Base-by-base conservation (phyloP, 2,329 filamentous ascomycete species). In the Rhynchosporium secalis region DNA sequence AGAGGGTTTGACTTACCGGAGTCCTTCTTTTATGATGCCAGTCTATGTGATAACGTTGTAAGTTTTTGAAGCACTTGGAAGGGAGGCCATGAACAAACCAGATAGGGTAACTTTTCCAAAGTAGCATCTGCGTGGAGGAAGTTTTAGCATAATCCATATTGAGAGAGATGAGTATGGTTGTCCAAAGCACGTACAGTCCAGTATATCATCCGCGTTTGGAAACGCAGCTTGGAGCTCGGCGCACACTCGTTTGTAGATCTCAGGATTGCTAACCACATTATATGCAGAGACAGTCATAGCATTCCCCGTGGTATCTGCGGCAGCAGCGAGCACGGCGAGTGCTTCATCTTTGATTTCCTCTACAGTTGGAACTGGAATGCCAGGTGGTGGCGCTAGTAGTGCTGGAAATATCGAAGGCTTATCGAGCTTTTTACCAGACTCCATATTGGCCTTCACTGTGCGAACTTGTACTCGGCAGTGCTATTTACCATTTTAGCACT, bases 101-200 rank as follows among this genome's bases (percentile, higher is more conserved):
- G 58, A 58, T 74, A 76, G 5, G 75, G 73, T 15, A 78, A 63
- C 60, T 71, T 74, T 60, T 77, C 76, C 28, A 77, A 65, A 1
- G 62, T 47, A 1, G 67, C 40, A 61, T 74, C 20, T 20, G 20
- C 20, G 20, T 20, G 20, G 20, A 20, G 20, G 20, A 20, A 20
- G 1, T 20, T 20, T 20, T 20, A 20, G 20, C 20, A 20, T 20
- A 20, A 20, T 20, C 20, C 20, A 20, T 20, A 20, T 20, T 20
- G 20, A 20, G 20, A 20, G 20, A 20, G 20, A 20, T 20, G 20
- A 20, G 20, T 20, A 20, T 20, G 20, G 20, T 20, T 20, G 20
- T 20, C 20, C 20, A 20, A 20, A 20, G 20, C 20, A 20, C 20
- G 1, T 20, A 20, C 20, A 71, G 6, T 70, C 66, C 33, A 75